phyloP scores from a whole-genome alignment of 371 early-diverging fungal species.

The Quaeritorhiza haematococci region DNA sequence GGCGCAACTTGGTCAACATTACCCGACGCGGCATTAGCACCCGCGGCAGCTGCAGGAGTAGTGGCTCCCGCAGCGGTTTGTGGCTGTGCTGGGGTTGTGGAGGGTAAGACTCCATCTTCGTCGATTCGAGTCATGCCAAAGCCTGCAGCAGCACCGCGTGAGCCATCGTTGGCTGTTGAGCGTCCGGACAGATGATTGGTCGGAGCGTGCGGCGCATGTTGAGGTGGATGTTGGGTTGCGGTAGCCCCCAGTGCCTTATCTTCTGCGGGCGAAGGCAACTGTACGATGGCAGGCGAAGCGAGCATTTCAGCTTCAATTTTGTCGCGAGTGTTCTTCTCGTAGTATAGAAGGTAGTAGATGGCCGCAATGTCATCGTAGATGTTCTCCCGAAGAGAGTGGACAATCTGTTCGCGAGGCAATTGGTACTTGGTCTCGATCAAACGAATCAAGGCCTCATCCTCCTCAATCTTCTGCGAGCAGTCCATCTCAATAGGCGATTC shows the following conservation, averaged over 20 bases:
- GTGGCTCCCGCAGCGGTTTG: neutral
- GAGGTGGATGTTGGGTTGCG: neutral
- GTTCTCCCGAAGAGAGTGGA: constrained; percentile 42
- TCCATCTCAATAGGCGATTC: constrained; percentile 44
- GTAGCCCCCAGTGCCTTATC: too few relatives aligned
- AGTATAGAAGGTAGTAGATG: constrained; percentile 50
- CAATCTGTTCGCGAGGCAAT: constrained; percentile 36
- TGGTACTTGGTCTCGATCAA: constrained; percentile 46
- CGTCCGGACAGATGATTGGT: constrained; percentile 10
- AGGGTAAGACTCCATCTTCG: constrained; percentile 34
- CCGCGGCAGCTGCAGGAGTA: constrained; percentile 6
- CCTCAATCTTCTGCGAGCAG: constrained; percentile 29
- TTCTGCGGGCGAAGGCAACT: constrained; percentile 16
- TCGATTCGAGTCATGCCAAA: constrained; percentile 29
- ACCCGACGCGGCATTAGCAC: neutral
- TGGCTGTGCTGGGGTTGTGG: constrained; percentile 1
- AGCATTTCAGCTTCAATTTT: constrained; percentile 13
- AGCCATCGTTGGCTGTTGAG: constrained; percentile 11
- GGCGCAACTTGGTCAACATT: constrained; percentile 4
- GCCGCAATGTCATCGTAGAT: constrained; percentile 50
- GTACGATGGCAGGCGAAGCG: constrained; percentile 1
- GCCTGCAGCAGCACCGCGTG: constrained; percentile 3
- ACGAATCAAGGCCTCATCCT: constrained; percentile 44
- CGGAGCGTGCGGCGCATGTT: neutral
- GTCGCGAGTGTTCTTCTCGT: constrained; percentile 42